Percentiles rank a stretch among this genome's conserved stretches.
Conservation (phyloP, 768 basidiomycete species). For the Pilatotrama ljubarskyi region DNA sequence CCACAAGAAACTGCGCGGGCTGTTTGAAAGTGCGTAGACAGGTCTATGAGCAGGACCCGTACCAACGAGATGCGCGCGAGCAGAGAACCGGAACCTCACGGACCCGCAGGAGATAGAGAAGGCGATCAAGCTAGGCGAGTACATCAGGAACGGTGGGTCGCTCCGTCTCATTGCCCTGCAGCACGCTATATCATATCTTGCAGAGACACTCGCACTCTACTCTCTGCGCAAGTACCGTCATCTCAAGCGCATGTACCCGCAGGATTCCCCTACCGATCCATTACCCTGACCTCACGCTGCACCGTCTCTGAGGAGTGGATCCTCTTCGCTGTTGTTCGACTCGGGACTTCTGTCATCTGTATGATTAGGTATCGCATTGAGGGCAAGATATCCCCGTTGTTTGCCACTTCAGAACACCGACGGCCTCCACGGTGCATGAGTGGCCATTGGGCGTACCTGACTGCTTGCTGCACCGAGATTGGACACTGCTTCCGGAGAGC, state of each 20-base stretch:
- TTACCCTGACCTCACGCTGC: background rate
- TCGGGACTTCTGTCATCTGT: background rate
- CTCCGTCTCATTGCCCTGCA: background rate
- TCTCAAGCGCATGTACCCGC: slow-evolving; percentile 68
- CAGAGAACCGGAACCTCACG: slow-evolving; percentile 69
- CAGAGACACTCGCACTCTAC: slow-evolving; percentile 83
- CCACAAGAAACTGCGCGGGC: slow-evolving; percentile 63
- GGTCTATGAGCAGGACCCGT: background rate
- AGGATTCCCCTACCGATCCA: slow-evolving; percentile 16
- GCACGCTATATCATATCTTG: background rate
- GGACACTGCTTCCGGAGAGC: no score
- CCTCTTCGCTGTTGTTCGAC: no score
- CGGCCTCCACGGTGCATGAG: no score
- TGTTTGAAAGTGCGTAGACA: slow-evolving; percentile 67
- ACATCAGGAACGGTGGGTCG: slow-evolving; percentile 77
- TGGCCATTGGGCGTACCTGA: no score
- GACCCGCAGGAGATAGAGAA: slow-evolving; percentile 74
- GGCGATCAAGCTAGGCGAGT: slow-evolving; percentile 73
- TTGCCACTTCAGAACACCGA: no score
- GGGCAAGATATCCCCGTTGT: no score
- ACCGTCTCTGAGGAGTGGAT: no score
- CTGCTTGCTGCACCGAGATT: no score
- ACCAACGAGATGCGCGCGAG: background rate
- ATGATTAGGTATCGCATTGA: background rate
- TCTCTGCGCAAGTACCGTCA: slow-evolving; percentile 82